Conservation (phyloP, 2,329 filamentous ascomycete genomes). For the Phoma sp. region DNA sequence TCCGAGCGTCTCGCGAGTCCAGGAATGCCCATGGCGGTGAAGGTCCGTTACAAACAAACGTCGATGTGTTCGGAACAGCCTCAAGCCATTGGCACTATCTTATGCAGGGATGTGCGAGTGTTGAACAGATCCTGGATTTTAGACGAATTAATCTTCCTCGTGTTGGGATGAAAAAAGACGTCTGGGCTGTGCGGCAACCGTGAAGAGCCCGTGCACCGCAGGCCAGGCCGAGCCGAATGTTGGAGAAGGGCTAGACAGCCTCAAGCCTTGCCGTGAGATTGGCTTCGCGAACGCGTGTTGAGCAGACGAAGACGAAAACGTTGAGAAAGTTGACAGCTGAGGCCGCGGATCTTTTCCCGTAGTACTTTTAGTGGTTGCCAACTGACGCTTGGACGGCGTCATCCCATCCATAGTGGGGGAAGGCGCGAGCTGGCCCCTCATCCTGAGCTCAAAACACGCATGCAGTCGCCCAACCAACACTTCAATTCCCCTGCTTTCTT, state of each 20-base stretch:
- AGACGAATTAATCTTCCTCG: conserved; percentile 16
- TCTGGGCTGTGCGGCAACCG: conserved; percentile 16
- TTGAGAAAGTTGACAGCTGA: conserved; percentile 13
- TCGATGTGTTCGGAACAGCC: conserved; percentile 3
- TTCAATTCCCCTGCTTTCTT: conserved; percentile 32
- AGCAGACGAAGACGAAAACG: conserved; percentile 13
- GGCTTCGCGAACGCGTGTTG: conserved; percentile 8
- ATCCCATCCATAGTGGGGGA: conserved; percentile 37
- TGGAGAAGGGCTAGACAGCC: conserved; percentile 15
- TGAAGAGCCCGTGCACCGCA: conserved; percentile 15
- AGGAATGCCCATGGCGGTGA: conserved; percentile 42
- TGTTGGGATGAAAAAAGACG: conserved; percentile 20
- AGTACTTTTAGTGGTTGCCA: conserved; percentile 26
- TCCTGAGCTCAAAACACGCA: conserved; percentile 37
- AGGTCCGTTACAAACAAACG: conserved; percentile 9
- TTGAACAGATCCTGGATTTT: conserved; percentile 11
- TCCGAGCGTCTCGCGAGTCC: conserved; percentile 41
- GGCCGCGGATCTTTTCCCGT: conserved; percentile 17
- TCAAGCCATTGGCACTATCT: conserved; percentile 6
- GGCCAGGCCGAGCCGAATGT: conserved; percentile 15
- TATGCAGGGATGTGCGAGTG: conserved; percentile 11
- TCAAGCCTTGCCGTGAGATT: conserved; percentile 16
- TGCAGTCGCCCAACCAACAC: conserved; percentile 22
- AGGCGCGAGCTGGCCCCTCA: conserved; percentile 36
- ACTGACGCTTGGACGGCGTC: conserved; percentile 30